Evolutionary conservation across 2,329 filamentous ascomycete species (phyloP).

Genomic region (Beauveria sp.): DNA sequence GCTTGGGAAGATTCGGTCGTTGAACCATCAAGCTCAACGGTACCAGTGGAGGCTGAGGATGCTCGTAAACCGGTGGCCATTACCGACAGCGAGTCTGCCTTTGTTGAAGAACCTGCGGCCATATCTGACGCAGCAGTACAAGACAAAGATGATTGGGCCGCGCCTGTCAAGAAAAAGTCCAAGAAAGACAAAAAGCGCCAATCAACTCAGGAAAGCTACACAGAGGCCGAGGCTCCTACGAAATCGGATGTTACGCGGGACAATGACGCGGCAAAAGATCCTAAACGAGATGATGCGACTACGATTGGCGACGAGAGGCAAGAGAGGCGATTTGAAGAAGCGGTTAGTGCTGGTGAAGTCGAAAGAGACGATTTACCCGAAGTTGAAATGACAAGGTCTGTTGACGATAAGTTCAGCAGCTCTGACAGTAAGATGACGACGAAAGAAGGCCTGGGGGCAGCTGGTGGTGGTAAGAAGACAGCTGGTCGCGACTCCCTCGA

Average conservation of each 20-base stretch:
- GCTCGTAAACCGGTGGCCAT: background rate
- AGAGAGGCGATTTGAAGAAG: conserved; percentile 10
- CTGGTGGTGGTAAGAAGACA: background rate
- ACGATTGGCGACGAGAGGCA: conserved; percentile 10
- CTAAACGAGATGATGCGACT: background rate
- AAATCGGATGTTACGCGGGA: conserved; percentile 17
- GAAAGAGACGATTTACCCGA: conserved; percentile 7
- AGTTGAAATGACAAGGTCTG: conserved; percentile 11
- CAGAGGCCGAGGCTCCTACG: conserved; percentile 7
- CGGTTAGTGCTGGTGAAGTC: conserved; percentile 12
- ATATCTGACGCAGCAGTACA: background rate
- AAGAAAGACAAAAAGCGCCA: conserved; percentile 31
- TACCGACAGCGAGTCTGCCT: background rate
- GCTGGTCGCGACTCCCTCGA: conserved; percentile 2
- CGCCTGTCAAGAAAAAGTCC: conserved; percentile 15
- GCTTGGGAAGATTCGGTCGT: background rate
- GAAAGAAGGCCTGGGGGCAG: background rate
- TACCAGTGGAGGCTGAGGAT: background rate
- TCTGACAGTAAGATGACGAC: conserved; percentile 7
- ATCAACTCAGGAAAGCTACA: conserved; percentile 13
- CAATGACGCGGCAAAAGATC: conserved; percentile 14
- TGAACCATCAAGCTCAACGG: background rate
- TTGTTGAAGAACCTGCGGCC: background rate
- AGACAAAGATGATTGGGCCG: conserved; percentile 2
- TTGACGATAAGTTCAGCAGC: conserved; percentile 10